Evolutionary conservation across 495 filamentous ascomycete species (phyloP).

Genomic region (Sabuloglossum arenarium): DNA sequence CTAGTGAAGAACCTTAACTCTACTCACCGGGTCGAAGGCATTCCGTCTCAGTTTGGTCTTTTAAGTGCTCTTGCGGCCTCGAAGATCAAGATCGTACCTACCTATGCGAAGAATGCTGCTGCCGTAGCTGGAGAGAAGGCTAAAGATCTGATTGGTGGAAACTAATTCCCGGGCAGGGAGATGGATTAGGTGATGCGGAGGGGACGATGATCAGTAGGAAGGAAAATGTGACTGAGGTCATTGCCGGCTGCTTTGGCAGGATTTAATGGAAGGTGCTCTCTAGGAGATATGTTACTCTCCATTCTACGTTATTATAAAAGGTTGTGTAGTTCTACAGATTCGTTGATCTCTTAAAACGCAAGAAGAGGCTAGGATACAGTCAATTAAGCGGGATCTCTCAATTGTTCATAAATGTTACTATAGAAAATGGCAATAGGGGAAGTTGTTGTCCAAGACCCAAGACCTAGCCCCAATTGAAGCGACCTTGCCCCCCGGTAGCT

Average conservation of each 20-base stretch:
- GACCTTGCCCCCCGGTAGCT: too few relatives aligned
- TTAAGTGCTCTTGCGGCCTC: conserved; percentile 37
- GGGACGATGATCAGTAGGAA: neutral
- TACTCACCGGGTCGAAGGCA: conserved; percentile 78
- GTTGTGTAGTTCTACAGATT: neutral
- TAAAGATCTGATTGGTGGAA: neutral
- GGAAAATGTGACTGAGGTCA: neutral
- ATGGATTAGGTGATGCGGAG: neutral
- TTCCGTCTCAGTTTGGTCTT: conserved; percentile 53
- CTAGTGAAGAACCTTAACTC: conserved; percentile 97
- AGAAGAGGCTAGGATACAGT: neutral
- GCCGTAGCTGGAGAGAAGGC: conserved; percentile 12
- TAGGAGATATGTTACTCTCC: neutral
- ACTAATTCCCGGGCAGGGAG: neutral
- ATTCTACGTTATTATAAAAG: neutral
- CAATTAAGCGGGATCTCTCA: neutral
- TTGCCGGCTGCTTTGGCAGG: neutral
- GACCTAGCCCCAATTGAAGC: too few relatives aligned
- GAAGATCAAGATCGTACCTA: conserved; percentile 6
- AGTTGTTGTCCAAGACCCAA: too few relatives aligned
- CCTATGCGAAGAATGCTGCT: conserved; percentile 8
- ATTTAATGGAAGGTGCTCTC: neutral
- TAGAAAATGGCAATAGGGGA: too few relatives aligned
- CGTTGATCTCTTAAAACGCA: neutral
- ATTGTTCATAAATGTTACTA: too few relatives aligned